Base-by-base conservation (phyloP, 2,329 filamentous ascomycete genomes). In the Calonectria crousiana region DNA sequence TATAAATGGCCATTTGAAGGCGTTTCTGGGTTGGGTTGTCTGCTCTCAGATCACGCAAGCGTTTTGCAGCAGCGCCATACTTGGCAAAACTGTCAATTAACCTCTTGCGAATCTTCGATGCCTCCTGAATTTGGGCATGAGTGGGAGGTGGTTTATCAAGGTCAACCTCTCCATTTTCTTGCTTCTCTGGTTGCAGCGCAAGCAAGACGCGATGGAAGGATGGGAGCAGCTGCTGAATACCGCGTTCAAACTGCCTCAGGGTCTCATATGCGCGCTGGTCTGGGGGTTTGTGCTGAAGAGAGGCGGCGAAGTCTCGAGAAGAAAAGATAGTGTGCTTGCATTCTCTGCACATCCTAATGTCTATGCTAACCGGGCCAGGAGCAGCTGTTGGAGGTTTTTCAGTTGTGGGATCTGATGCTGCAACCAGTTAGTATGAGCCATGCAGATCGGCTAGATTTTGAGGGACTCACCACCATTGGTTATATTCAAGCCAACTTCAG, bases 311-410 rank as follows among this genome's bases (percentile, higher is more conserved):
- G 82, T 98, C 95, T 47, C 93, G 91, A 79, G 93, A 93, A 66
- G 88, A 87, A 78, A 92, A 92, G 60, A 92, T 87, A 44, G 87
- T 91, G 74, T 85, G 84, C 69, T 89, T 95, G 87, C 97, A 99
- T 71, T 97, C 95, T 80, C 93, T 94, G 84, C 97, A 99, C 90
- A 99, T 96, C 52, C 97, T 92, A 20, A 99, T 88, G 81, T 98
- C 95, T 53, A 98, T 85, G 69, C 91, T 92, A 52, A 97, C 84
- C 75, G 93, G 90, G 18, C 86, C 86, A 9, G 76, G 80, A 67
- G 65, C 79, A 30, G 78, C 74, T 0, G 80, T 41, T 2, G 80
- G 76, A 6, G 81, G 80, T 76, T 90, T 90, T 80, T 82, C 88
- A 75, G 78, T 91, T 81, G 83, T 85, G 14, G 74, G 56, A 18